A percentile compares a stretch with the other conserved stretches of the same genome.
These are phyloP conservation scores for Podila epicladia DNA, from an alignment of 192 early-diverging fungal species.

Conservation along the genomic window DNA sequence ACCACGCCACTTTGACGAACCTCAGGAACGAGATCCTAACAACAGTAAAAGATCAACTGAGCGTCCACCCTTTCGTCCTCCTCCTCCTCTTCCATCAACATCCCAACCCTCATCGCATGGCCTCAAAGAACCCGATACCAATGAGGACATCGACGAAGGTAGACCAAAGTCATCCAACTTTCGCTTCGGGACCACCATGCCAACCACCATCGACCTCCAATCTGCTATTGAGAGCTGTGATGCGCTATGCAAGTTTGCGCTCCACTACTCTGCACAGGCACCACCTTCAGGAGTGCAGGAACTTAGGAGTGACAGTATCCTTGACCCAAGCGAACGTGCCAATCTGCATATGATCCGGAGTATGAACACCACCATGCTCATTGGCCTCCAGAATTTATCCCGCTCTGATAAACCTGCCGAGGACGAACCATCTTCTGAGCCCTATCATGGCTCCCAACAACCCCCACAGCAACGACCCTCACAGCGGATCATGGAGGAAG, in stretches of 20 bases:
- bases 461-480: too few relatives aligned
- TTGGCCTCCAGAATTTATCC: constrained; percentile 20
- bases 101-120: too few relatives aligned
- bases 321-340: constrained; percentile 18
- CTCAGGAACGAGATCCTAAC: background rate
- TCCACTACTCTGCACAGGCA: constrained; percentile 26
- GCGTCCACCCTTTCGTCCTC: background rate
- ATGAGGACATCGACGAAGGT: too few relatives aligned
- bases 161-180: background rate
- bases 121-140: too few relatives aligned
- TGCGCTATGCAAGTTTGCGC: constrained; percentile 37
- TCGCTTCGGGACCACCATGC: constrained; percentile 42
- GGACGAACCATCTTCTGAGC: too few relatives aligned
- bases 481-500: too few relatives aligned
- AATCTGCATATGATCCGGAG: constrained; percentile 39
- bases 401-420: background rate
- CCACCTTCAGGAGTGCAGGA: background rate
- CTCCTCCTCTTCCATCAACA: too few relatives aligned
- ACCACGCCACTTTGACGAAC: background rate
- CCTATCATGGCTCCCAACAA: too few relatives aligned
- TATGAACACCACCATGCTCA: constrained; percentile 48
- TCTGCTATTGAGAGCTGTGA: constrained; percentile 41
- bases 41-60: constrained; percentile 1
- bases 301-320: background rate
- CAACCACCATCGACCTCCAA: constrained; percentile 34